These are phyloP conservation scores for Diaporthe humulicola DNA, from an alignment of 2,329 filamentous ascomycete species.

Conservation along the genomic window DNA sequence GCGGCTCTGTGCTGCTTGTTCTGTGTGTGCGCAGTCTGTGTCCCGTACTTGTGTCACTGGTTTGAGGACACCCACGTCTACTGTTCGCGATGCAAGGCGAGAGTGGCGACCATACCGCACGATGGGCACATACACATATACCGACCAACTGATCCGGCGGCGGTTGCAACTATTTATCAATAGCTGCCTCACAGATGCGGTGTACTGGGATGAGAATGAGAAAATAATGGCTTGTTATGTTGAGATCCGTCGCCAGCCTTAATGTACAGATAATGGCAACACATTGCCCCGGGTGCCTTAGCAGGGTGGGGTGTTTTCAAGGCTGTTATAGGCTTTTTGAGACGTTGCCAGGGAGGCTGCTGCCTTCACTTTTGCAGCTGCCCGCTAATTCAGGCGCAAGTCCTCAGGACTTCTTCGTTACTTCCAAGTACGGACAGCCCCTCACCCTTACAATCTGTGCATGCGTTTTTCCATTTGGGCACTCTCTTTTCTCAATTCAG, in stretches of 20 bases:
- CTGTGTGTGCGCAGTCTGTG: slow-evolving; percentile 3
- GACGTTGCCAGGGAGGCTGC: not conserved
- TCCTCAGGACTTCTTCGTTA: not conserved
- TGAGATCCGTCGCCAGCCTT: not conserved
- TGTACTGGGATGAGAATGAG: not conserved
- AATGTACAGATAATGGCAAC: not conserved
- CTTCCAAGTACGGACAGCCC: not conserved
- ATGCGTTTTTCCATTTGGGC: not conserved
- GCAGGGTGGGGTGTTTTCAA: not conserved
- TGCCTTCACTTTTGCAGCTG: not conserved
- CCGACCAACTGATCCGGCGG: not conserved
- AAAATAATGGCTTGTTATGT: not conserved
- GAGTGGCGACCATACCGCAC: slow-evolving; percentile 25
- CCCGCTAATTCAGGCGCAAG: not conserved
- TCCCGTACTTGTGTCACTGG: slow-evolving; percentile 28
- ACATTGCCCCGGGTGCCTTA: not conserved
- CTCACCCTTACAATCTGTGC: not conserved
- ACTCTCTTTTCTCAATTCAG: not conserved
- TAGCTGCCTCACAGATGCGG: not conserved
- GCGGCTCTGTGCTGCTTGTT: slow-evolving; percentile 25
- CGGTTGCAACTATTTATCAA: slow-evolving; percentile 18
- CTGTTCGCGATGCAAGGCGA: slow-evolving; percentile 21
- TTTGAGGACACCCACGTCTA: slow-evolving; percentile 27
- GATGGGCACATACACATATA: slow-evolving; percentile 20
- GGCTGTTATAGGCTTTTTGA: not conserved